Evolutionary conservation across 148 eudicot species (phyloP).

Genomic region (Silene conica): DNA sequence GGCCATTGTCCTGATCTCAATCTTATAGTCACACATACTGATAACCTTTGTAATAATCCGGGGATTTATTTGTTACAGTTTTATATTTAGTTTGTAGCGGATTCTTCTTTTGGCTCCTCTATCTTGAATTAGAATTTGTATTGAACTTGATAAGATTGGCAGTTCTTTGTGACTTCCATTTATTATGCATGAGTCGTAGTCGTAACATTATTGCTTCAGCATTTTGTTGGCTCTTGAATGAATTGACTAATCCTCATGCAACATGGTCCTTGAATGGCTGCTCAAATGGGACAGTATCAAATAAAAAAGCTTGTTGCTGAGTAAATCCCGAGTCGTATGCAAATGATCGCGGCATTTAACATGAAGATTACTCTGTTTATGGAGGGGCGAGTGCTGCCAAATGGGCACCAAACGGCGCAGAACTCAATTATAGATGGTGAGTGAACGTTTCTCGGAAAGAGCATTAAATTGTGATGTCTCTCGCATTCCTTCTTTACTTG

Average conservation of each 20-base stretch:
- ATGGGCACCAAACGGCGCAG: conserved; percentile 1
- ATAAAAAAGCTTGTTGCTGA: background rate
- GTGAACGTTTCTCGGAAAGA: background rate
- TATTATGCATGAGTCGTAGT: background rate
- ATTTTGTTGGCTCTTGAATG: background rate
- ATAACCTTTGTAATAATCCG: too few relatives aligned
- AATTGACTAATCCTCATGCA: background rate
- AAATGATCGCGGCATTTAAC: background rate
- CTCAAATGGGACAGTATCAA: background rate
- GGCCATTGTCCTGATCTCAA: too few relatives aligned
- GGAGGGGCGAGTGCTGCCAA: background rate
- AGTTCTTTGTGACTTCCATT: too few relatives aligned
- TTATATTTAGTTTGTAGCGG: too few relatives aligned
- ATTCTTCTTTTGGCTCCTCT: too few relatives aligned
- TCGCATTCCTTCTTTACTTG: background rate
- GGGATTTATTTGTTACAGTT: too few relatives aligned
- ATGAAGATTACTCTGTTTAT: conserved; percentile 7
- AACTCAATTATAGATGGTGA: conserved; percentile 16
- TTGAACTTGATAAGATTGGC: too few relatives aligned
- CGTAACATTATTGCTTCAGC: background rate
- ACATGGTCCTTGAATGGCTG: background rate
- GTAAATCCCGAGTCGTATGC: background rate
- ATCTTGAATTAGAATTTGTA: too few relatives aligned
- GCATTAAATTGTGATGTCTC: background rate
- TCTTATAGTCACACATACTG: too few relatives aligned